A percentile compares a stretch with the other conserved stretches of the same genome.
Evolutionary conservation across 805 yeast species (phyloP).

Genomic region (Candida montana): DNA sequence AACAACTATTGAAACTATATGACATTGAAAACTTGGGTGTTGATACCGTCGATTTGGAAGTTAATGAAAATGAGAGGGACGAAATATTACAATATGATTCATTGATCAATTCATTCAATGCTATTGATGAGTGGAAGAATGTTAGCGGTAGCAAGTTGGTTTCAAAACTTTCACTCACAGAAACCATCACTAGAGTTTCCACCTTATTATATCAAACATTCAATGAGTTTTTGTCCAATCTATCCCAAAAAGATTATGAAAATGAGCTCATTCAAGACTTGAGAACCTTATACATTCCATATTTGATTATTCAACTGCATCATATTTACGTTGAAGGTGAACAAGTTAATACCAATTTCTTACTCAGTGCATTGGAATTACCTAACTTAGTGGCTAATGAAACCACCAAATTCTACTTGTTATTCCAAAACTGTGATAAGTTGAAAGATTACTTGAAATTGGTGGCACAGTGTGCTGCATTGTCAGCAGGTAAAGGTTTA

Average conservation of each 20-base stretch:
- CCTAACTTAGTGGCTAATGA: slow-evolving; percentile 67
- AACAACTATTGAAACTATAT: slow-evolving; percentile 48
- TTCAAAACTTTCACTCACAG: slow-evolving; percentile 12
- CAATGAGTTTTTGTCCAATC: slow-evolving; percentile 26
- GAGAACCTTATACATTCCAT: slow-evolving; percentile 69
- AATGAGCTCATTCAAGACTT: slow-evolving; percentile 42
- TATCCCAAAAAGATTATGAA: slow-evolving; percentile 30
- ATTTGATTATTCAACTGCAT: slow-evolving; percentile 60
- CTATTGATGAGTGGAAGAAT: slow-evolving; percentile 47
- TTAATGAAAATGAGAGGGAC: slow-evolving; percentile 22
- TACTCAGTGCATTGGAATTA: slow-evolving; percentile 52
- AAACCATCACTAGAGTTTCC: slow-evolving; percentile 29
- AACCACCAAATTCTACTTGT: slow-evolving; percentile 48
- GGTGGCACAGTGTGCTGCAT: slow-evolving; percentile 54
- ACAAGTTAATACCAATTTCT: slow-evolving; percentile 30
- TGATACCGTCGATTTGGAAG: slow-evolving; percentile 26
- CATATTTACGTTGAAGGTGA: slow-evolving; percentile 45
- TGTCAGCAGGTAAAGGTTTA: slow-evolving; percentile 41
- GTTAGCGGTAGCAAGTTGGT: slow-evolving; percentile 10
- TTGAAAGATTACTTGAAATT: slow-evolving; percentile 45
- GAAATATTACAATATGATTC: slow-evolving; percentile 47
- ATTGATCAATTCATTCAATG: slow-evolving; percentile 37
- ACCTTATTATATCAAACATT: slow-evolving; percentile 23
- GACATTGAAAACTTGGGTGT: slow-evolving; percentile 39
- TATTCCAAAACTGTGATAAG: slow-evolving; percentile 55